phyloP scores from a whole-genome alignment of 306 rosid species.

The Glycine tomentella region DNA sequence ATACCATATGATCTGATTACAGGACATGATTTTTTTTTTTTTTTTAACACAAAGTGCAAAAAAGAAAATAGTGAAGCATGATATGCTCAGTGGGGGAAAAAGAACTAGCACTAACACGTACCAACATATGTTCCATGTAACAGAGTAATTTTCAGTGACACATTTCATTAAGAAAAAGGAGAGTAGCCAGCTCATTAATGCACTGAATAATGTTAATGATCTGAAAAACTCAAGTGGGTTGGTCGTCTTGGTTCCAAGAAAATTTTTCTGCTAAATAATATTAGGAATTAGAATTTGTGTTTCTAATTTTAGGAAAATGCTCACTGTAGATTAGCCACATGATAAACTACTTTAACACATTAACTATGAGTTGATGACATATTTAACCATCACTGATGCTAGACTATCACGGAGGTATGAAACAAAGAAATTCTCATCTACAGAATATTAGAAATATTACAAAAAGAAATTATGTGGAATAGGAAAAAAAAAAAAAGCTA shows the following conservation, averaged over 20 bases:
- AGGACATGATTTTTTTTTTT: not conserved
- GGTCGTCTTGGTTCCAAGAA: not conserved
- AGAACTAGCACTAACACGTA: not conserved
- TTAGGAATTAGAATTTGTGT: not conserved
- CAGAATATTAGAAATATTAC: not conserved
- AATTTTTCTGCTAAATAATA: not conserved
- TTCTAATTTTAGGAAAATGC: not conserved
- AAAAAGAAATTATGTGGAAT: not conserved
- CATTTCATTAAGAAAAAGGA: not conserved
- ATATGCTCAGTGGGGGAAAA: not conserved
- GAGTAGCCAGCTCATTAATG: not conserved
- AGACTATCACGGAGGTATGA: not conserved
- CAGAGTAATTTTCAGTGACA: not conserved
- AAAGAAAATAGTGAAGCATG: not conserved
- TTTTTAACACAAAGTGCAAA: constrained; percentile 4
- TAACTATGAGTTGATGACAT: not conserved
- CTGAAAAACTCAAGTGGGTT: not conserved
- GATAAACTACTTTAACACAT: constrained; percentile 3
- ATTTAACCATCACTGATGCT: not conserved
- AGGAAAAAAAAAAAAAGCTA: not conserved
- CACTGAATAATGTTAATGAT: not conserved
- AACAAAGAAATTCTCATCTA: not conserved
- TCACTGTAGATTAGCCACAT: not conserved
- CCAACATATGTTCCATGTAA: not conserved
- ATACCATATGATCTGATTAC: constrained; percentile 77